Evolutionary conservation across 768 basidiomycete genomes (phyloP).

Genomic region (Suillus occidentalis): DNA sequence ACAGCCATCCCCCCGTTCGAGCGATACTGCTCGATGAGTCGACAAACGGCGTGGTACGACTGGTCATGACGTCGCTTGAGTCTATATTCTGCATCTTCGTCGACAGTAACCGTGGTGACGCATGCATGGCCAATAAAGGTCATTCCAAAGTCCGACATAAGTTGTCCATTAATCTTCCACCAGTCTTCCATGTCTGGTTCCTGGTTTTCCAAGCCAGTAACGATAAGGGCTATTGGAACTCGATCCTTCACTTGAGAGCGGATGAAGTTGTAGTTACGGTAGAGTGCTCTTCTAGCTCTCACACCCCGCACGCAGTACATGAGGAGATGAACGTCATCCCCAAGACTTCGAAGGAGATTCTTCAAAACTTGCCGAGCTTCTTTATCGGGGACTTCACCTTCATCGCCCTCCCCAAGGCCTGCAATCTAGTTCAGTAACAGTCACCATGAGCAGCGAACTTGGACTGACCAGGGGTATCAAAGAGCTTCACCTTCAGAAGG

Average conservation of each 20-base stretch:
- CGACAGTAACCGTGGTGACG: conserved; percentile 20
- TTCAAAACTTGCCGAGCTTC: conserved; percentile 27
- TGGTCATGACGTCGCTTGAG: conserved; percentile 6
- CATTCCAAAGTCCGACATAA: conserved; percentile 35
- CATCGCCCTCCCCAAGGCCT: conserved; percentile 32
- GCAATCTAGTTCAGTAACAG: neutral
- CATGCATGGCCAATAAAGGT: conserved; percentile 41
- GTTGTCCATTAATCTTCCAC: conserved; percentile 38
- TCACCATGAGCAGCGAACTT: neutral
- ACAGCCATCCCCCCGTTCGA: neutral
- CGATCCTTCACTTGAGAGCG: conserved; percentile 26
- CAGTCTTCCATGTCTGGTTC: conserved; percentile 36
- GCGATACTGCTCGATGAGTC: conserved; percentile 5
- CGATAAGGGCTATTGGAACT: conserved; percentile 32
- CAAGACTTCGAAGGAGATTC: conserved; percentile 33
- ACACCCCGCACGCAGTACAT: conserved; percentile 34
- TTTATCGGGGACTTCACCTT: conserved; percentile 26
- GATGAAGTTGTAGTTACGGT: conserved; percentile 32
- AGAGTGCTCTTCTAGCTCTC: conserved; percentile 23
- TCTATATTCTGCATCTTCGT: no score
- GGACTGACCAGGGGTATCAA: conserved; percentile 25
- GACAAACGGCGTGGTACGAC: conserved; percentile 4
- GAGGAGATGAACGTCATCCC: conserved; percentile 33
- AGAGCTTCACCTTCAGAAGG: conserved; percentile 20
- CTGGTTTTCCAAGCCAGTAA: conserved; percentile 35